Percentiles rank a stretch among this genome's conserved stretches.
phyloP scores from a whole-genome alignment of 1,284 basidiomycete species.

The Austroboletus niveus region DNA sequence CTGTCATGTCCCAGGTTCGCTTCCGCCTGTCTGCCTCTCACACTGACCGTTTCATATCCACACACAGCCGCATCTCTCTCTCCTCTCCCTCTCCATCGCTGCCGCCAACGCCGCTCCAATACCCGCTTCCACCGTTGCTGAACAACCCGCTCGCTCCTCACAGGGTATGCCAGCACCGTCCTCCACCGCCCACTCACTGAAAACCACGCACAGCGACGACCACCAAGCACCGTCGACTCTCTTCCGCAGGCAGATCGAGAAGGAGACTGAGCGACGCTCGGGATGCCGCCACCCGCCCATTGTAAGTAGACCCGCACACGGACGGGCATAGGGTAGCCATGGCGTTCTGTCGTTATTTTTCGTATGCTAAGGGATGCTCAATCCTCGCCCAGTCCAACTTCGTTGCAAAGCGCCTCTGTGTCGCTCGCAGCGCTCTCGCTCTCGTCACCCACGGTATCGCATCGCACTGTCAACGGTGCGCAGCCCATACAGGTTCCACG shows the following conservation, averaged over 20 bases:
- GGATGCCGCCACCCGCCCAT: constrained; percentile 67
- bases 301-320: constrained; percentile 46
- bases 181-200: neutral
- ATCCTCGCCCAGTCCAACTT: constrained; percentile 38
- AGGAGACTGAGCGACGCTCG: constrained; percentile 72
- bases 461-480: constrained; percentile 13
- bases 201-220: constrained; percentile 29
- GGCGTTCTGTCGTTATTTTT: too few relatives aligned
- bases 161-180: constrained; percentile 15
- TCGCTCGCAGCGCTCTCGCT: constrained; percentile 50
- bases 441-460: constrained; percentile 46
- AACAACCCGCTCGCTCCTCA: constrained; percentile 15
- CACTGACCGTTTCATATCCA: constrained; percentile 13
- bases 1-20: constrained; percentile 31
- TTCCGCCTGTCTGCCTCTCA: neutral
- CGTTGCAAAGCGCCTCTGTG: constrained; percentile 43
- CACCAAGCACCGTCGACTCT: constrained; percentile 58
- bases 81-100: constrained; percentile 66
- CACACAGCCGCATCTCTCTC: constrained; percentile 37
- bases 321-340: neutral
- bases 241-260: constrained; percentile 64
- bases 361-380: constrained; percentile 2
- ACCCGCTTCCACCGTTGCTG: constrained; percentile 31
- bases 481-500: constrained; percentile 15
- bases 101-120: constrained; percentile 52